Base-by-base conservation (phyloP, 495 filamentous ascomycete genomes). In the Aspergillus sparsus region DNA sequence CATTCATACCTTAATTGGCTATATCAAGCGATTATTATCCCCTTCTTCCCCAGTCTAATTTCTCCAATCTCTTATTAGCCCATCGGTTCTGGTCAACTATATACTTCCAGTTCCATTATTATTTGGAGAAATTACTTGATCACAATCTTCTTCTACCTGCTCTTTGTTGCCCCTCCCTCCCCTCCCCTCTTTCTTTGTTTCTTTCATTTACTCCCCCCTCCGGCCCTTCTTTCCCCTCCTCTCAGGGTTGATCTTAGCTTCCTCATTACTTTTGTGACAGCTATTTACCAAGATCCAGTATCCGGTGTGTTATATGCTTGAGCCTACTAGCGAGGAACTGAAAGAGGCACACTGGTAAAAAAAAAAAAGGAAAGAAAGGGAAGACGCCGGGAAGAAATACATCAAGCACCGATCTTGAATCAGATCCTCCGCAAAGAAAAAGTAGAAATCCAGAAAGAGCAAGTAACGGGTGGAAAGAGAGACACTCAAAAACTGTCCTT, bases 1-100 rank as follows among this genome's bases (percentile, higher is more conserved):
- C 50, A 60, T 49, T 42, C 50, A 60, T 21, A 35, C 33, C n/a
- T 18, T 49, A 46, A 60, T 60, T 60, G 58, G 58, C 41, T 60
- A 54, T 60, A 60, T 60, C 58, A 60, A 34, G 33, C 7, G 42
- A 44, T 16, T 41, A 21, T 54, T 42, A 32, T 54, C 50, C 50
- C 37, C 34, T 54, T 49, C 50, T 50, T 60, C 49, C 18, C 58
- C 16, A 47, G 50, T 60, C 50, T 51, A 51, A 34, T 51, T 34
- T 31, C 9, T 6, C 9, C 34, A 13, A 32, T 9, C 46, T 42
- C n/a, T 44, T 46, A 18, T 15, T 60, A 35, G 42, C 34, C 39
- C 18, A 60, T 54, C 58, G 53, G 41, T 5, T 12, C 27, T 51
- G n/a, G 31, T 51, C 21, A 21, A 12, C 18, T 32, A 12, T 51